phyloP scores from a whole-genome alignment of 225 moss, liverwort and hornwort genomes.

The Polytrichum formosum region DNA sequence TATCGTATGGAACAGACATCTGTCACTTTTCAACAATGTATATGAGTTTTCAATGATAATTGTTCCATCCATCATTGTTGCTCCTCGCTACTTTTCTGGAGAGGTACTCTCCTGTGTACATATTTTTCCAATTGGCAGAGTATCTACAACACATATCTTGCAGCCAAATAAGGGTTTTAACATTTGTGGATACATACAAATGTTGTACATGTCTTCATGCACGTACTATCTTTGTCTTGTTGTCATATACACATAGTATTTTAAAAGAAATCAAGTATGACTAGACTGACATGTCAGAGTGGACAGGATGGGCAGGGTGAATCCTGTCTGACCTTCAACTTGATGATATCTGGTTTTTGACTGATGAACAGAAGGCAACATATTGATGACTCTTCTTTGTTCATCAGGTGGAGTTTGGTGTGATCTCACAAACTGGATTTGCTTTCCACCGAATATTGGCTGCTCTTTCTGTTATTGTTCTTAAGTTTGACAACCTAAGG shows the following conservation, averaged over 20 bases:
- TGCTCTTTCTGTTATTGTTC: constrained; percentile 89
- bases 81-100: constrained; percentile 93
- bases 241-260: no score
- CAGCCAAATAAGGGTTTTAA: no score
- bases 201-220: no score
- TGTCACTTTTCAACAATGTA: constrained; percentile 81
- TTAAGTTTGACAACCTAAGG: constrained; percentile 89
- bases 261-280: no score
- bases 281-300: no score
- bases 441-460: constrained; percentile 86
- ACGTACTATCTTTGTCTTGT: no score
- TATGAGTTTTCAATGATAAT: constrained; percentile 94
- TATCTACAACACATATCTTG: no score
- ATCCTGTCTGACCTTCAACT: no score
- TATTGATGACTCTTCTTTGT: constrained; percentile 18
- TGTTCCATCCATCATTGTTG: constrained; percentile 89
- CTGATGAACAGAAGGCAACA: not conserved
- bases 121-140: not conserved
- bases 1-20: constrained; percentile 83
- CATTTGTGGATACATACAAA: no score
- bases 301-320: no score
- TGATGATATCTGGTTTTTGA: not conserved
- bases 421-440: constrained; percentile 90
- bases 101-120: constrained; percentile 37
- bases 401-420: constrained; percentile 80